Percentiles rank a stretch among this genome's conserved stretches.
Evolutionary conservation across 2,329 filamentous ascomycete genomes (phyloP).

Genomic region (Curvularia hawaiiensis): DNA sequence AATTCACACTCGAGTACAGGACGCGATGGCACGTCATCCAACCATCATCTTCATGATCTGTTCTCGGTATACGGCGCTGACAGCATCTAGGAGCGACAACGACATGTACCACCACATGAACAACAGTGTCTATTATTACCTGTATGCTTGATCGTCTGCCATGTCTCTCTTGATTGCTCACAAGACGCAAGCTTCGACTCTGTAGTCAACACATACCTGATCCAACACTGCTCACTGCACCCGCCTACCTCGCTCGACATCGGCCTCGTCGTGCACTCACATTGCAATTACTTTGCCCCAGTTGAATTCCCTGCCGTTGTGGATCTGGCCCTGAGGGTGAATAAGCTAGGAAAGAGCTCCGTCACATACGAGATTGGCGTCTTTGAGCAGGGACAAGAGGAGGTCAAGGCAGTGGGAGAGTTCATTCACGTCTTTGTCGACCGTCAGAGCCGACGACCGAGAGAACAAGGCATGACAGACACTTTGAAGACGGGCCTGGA

Average conservation of each 20-base stretch:
- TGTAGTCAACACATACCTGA: conserved; percentile 86
- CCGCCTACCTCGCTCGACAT: conserved; percentile 74
- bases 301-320: conserved; percentile 82
- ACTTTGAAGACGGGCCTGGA: conserved; percentile 56
- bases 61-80: conserved; percentile 14
- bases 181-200: conserved; percentile 70
- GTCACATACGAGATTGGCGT: conserved; percentile 90
- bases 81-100: conserved; percentile 71
- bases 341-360: conserved; percentile 82
- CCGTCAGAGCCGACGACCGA: conserved; percentile 71
- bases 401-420: conserved; percentile 82
- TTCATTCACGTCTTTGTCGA: conserved; percentile 92
- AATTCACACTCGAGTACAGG: conserved; percentile 78
- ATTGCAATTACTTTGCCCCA: conserved; percentile 83
- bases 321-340: conserved; percentile 81
- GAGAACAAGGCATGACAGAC: conserved; percentile 65
- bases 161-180: conserved; percentile 3
- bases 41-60: background rate
- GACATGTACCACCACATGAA: conserved; percentile 97
- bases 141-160: conserved; percentile 54
- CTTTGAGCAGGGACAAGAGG: conserved; percentile 74
- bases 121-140: conserved; percentile 83
- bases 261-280: conserved; percentile 82
- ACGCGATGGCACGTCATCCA: conserved; percentile 74
- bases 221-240: conserved; percentile 74